Evolutionary conservation across 805 yeast genomes (phyloP), one percentile per base, ranked within the genome.

Genomic region (Zygoascus ofunaensis): DNA sequence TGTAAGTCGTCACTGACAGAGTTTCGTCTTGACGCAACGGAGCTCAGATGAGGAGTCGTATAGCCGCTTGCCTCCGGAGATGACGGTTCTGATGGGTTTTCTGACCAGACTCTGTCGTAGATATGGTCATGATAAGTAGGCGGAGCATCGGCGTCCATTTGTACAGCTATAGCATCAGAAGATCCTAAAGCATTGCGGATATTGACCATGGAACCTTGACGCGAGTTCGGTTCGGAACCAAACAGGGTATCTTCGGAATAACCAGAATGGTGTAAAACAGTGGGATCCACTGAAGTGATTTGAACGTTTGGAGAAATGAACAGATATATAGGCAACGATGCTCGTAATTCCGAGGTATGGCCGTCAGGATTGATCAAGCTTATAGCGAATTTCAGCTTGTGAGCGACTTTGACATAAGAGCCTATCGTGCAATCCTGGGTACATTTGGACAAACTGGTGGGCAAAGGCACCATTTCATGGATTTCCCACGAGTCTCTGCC

Each of bases 321-420:
- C 28, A 86, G 61, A 23, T 72, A 74, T 3, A 90, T 70, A 0
- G 97, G 97, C 50, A 90, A 68, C 0, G 96, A 82, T 0, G 97
- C 97, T 26, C 97, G 71, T 41, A 90, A 69, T 61, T 89, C 97
- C 0, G 96, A 86, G 2, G 82, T 79, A 58, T 90, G 97, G 2
- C 95, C 95, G 61, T 87, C 97, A 0, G 94, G 82, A 58, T 92
- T 90, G 34, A 77, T 63, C 50, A 92, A 70, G 1, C 86, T 82
- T 46, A 92, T 77, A 7, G 76, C 79, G 59, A 89, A 85, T 56
- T 86, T 82, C 45, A 92, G 64, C 64, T 87, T 89, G 65, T 92
- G 98, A 45, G 94, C 76, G 12, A 92, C 87, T 60, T 86, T 86
- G 47, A 87, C 72, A 57, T 79, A 76, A 22, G 72, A 72, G 26